Evolutionary conservation across 768 basidiomycete genomes (phyloP).

Genomic region (Phanerochaete sordida): DNA sequence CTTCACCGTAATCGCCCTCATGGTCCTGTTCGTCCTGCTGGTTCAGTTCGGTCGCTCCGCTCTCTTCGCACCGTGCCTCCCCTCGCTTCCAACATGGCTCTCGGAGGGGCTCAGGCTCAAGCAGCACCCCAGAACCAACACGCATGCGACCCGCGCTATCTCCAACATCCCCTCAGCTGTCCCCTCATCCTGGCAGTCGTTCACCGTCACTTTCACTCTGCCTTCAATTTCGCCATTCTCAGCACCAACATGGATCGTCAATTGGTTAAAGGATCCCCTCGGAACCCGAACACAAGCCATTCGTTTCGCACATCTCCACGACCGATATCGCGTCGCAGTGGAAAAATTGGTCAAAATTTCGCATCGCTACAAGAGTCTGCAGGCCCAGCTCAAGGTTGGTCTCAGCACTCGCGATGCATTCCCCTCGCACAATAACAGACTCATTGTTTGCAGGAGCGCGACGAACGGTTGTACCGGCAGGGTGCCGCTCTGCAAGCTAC

Average conservation of each 20-base stretch:
- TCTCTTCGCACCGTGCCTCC: not conserved
- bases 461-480: not conserved
- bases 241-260: not conserved
- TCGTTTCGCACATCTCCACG: not conserved
- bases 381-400: conserved; percentile 4
- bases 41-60: not conserved
- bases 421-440: not conserved
- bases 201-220: not conserved
- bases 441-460: conserved; percentile 2
- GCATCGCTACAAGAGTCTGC: not conserved
- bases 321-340: not conserved
- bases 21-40: not conserved
- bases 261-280: not conserved
- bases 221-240: not conserved
- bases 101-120: not conserved
- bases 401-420: not conserved
- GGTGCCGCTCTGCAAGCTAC: not conserved
- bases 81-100: not conserved
- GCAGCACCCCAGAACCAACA: not conserved
- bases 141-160: not conserved
- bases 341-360: not conserved
- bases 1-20: conserved; percentile 1
- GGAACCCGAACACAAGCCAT: not conserved
- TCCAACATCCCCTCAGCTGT: not conserved
- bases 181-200: not conserved